These are phyloP conservation scores for Xerocomellus chrysenteron DNA, from an alignment of 768 basidiomycete genomes.

Conservation along the genomic window DNA sequence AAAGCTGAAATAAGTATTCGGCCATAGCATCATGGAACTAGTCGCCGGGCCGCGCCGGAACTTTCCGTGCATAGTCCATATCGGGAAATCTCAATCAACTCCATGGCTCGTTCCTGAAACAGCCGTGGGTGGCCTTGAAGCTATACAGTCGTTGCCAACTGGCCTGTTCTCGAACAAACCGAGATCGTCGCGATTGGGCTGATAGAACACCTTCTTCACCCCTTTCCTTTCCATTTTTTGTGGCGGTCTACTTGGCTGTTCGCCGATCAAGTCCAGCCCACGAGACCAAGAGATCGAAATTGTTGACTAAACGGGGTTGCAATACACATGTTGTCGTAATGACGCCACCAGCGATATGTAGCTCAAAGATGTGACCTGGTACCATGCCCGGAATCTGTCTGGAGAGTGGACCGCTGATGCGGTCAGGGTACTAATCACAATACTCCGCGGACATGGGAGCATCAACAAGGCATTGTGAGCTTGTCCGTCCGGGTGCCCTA, in stretches of 20 bases:
- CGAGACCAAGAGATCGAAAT: conserved; percentile 5
- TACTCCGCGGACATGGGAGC: conserved; percentile 29
- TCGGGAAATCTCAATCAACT: conserved; percentile 24
- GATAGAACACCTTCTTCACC: conserved; percentile 21
- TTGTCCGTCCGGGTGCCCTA: conserved; percentile 7
- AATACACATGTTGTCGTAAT: conserved; percentile 1
- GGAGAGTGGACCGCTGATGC: neutral
- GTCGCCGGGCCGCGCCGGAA: conserved; percentile 30
- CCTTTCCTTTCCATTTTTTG: conserved; percentile 1
- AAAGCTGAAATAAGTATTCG: conserved; percentile 29
- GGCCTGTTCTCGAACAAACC: conserved; percentile 17
- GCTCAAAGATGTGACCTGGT: neutral
- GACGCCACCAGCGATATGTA: conserved; percentile 1
- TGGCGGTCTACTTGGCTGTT: conserved; percentile 11
- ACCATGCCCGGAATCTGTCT: conserved; percentile 14
- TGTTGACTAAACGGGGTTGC: neutral
- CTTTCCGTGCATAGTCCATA: conserved; percentile 23
- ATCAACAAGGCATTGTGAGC: conserved; percentile 12
- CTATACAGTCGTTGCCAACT: conserved; percentile 11
- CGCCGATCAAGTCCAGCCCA: conserved; percentile 21
- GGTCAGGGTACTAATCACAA: conserved; percentile 1
- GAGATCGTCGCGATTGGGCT: conserved; percentile 24
- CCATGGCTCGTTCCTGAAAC: conserved; percentile 29
- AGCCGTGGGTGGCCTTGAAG: conserved; percentile 15
- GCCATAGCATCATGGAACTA: conserved; percentile 4